A percentile compares a stretch with the other conserved stretches of the same genome.
Conservation (phyloP, 768 basidiomycete genomes). For the Termitomyces sp. region DNA sequence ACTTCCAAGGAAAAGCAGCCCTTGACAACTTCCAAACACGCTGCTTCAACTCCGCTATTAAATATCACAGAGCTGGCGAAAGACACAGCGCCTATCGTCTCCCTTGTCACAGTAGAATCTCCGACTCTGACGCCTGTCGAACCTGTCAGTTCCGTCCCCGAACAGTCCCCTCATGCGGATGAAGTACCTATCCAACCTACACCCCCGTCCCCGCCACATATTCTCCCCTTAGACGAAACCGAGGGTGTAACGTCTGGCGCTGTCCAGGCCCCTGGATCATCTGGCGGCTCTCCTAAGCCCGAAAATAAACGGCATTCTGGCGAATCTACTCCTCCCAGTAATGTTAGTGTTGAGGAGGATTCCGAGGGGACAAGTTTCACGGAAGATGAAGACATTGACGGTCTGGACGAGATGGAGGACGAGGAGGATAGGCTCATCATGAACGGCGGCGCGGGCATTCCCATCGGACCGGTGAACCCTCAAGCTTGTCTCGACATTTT, state of each 20-base stretch:
- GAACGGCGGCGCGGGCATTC: conserved; percentile 93
- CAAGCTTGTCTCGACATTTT: not conserved
- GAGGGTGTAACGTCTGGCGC: conserved; percentile 88
- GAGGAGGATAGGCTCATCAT: conserved; percentile 87
- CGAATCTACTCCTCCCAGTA: conserved; percentile 28
- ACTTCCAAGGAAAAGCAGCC: conserved; percentile 24
- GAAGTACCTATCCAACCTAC: conserved; percentile 33
- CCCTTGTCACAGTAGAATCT: conserved; percentile 4
- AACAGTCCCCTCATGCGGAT: conserved; percentile 11
- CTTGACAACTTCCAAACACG: conserved; percentile 5
- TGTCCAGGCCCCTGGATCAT: conserved; percentile 87
- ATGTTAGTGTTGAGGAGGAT: conserved; percentile 48
- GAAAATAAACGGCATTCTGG: conserved; percentile 33
- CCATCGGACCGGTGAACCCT: conserved; percentile 77
- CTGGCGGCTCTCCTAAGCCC: conserved; percentile 32
- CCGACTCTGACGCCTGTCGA: conserved; percentile 6
- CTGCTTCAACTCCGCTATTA: not conserved
- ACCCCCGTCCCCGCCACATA: conserved; percentile 24
- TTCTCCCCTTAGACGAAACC: conserved; percentile 62
- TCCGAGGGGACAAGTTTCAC: conserved; percentile 64
- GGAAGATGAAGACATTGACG: conserved; percentile 63
- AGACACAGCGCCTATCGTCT: conserved; percentile 2
- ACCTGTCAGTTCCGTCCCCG: not conserved
- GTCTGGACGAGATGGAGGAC: conserved; percentile 65
- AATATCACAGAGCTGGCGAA: not conserved